Percentiles rank a stretch among this genome's conserved stretches.
Conservation (phyloP, 345 rosid species). For the Eutrema heterophyllum region DNA sequence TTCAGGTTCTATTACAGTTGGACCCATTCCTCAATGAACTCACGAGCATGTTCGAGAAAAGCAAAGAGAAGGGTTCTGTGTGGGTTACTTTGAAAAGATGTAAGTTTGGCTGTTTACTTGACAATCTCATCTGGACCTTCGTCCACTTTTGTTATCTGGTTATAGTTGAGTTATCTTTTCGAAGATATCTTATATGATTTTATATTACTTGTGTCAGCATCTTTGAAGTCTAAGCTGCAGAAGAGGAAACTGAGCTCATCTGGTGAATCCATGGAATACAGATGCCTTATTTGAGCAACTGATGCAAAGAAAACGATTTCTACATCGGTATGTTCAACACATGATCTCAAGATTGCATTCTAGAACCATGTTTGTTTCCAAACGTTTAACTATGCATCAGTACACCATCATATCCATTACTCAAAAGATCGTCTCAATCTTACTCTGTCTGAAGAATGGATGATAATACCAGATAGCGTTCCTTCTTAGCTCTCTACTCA, state of each 20-base stretch:
- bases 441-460: neutral
- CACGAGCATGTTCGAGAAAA: constrained; percentile 81
- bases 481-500: neutral
- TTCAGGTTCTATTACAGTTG: constrained; percentile 74
- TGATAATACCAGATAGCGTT: neutral
- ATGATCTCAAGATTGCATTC: neutral
- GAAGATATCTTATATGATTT: neutral
- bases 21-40: constrained; percentile 71
- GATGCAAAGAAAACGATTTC: constrained; percentile 74
- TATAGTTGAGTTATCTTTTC: neutral
- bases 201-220: constrained; percentile 38
- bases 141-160: neutral
- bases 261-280: constrained; percentile 59
- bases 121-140: neutral
- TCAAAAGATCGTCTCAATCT: neutral
- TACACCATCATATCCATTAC: neutral
- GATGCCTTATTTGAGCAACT: constrained; percentile 91
- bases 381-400: neutral
- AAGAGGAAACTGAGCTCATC: constrained; percentile 60
- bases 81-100: constrained; percentile 98
- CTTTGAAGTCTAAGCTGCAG: constrained; percentile 72
- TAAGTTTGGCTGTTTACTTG: constrained; percentile 21
- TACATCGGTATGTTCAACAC: constrained; percentile 54
- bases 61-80: constrained; percentile 72
- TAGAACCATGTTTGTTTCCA: neutral